Evolutionary conservation across 345 rosid species (phyloP).

Genomic region (Orychophragmus violaceus): DNA sequence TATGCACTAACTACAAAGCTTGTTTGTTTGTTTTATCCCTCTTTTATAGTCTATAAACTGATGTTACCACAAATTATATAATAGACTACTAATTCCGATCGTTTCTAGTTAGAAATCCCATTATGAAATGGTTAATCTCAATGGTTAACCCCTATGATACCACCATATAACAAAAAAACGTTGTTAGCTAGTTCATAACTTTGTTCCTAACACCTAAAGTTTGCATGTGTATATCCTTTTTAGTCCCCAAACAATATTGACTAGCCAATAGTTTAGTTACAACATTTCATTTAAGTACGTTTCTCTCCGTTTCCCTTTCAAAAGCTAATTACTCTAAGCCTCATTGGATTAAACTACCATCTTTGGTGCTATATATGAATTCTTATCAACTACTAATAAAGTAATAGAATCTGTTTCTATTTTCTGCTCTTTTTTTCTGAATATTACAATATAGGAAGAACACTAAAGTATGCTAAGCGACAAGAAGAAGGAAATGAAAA

Average conservation of each 20-base stretch:
- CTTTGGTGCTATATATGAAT: not conserved
- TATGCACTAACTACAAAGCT: not conserved
- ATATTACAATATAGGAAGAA: not conserved
- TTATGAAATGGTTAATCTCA: not conserved
- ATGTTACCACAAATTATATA: not conserved
- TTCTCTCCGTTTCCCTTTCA: not conserved
- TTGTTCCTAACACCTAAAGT: too few species aligned
- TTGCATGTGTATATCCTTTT: too few species aligned
- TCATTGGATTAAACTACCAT: not conserved
- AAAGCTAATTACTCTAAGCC: not conserved
- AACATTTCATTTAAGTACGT: not conserved
- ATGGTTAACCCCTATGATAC: not conserved
- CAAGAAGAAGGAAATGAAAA: conserved; percentile 19
- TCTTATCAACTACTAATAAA: not conserved
- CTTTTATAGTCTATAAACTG: not conserved
- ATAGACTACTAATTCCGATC: not conserved
- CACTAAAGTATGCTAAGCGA: conserved; percentile 13
- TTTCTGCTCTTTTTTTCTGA: not conserved
- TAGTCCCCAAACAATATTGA: too few species aligned
- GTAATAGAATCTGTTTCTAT: not conserved
- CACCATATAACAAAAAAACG: not conserved
- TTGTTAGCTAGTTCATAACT: too few species aligned
- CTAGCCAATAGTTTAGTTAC: not conserved
- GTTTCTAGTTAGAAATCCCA: not conserved
- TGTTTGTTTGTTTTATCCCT: not conserved